Evolutionary conservation across 2,329 filamentous ascomycete species (phyloP), one percentile per base, ranked within the genome.

Genomic region (Aspergillus pseudoterreus): DNA sequence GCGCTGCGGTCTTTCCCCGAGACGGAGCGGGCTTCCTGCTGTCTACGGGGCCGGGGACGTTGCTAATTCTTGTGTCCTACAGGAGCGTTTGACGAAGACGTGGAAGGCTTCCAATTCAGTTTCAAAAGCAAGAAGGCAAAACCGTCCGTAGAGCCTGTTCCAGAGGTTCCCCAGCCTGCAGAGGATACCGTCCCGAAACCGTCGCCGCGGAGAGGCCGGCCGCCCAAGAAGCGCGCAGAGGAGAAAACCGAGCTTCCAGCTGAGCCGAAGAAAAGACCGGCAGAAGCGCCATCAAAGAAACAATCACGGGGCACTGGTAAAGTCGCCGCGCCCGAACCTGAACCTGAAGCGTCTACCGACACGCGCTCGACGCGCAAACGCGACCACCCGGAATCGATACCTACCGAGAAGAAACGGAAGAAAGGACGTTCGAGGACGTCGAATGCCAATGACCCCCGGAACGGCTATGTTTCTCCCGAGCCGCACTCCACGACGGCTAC

Each of bases 61-160:
- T 30, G 24, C 38, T 52, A 54, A 56, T 59, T 51, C 24, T 39
- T 47, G 35, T 53, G 46, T 52, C 50, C 41, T 55, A 49, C 53
- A 75, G 77, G 72, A 55, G 22, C 47, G 6, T 86, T 86, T 61
- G 86, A 89, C 62, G 87, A 92, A 69, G 82, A 87, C 63, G 85
- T 88, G 74, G 88, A 87, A 62, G 88, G 88, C 56, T 92, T 92
- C 62, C 77, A 83, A 52, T 92, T 91, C 67, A 83, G 85, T 57
- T 82, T 87, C 55, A 88, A 88, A 65, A 74, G 82, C 63, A 77
- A 78, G 54, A 90, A 86, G 72, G 79, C 81, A 41, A 77, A 78
- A 52, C 74, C 79, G 51, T 68, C 73, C 14, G 72, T 74, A 45
- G 72, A 60, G 17, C 45, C 58, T 10, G 51, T 57, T 39, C 52